A percentile compares a stretch with the other conserved stretches of the same genome.
phyloP scores from a whole-genome alignment of 169 alveolate species.

The Blepharisma undulans region DNA sequence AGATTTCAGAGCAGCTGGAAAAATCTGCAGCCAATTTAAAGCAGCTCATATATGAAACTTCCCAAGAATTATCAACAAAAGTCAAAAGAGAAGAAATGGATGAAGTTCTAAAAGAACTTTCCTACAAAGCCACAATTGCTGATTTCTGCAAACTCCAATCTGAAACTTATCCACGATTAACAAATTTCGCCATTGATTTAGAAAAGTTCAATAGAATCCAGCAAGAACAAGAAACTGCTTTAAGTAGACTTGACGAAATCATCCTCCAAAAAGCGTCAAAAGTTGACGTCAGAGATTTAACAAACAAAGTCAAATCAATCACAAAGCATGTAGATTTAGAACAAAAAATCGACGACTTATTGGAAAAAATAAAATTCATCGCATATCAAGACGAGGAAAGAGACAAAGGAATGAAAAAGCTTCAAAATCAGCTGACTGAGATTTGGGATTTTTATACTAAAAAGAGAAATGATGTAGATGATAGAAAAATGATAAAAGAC shows the following conservation, averaged over 20 bases:
- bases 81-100: neutral
- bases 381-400: neutral
- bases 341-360: constrained; percentile 6
- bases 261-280: constrained; percentile 27
- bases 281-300: neutral
- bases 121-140: neutral
- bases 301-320: neutral
- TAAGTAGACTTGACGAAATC: constrained; percentile 1
- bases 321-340: neutral
- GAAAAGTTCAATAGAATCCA: neutral
- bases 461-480: neutral
- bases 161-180: neutral
- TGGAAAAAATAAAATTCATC: neutral
- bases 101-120: neutral
- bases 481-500: neutral
- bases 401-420: neutral
- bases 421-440: neutral
- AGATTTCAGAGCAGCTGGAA: neutral
- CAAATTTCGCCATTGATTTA: neutral
- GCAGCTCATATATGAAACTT: neutral
- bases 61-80: neutral
- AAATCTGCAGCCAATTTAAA: neutral
- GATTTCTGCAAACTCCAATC: neutral
- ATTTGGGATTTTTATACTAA: neutral
- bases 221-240: neutral